Evolutionary conservation across 148 eudicot species (phyloP), one percentile per base, ranked within the genome.

Genomic region (Chenopodium quinoa): DNA sequence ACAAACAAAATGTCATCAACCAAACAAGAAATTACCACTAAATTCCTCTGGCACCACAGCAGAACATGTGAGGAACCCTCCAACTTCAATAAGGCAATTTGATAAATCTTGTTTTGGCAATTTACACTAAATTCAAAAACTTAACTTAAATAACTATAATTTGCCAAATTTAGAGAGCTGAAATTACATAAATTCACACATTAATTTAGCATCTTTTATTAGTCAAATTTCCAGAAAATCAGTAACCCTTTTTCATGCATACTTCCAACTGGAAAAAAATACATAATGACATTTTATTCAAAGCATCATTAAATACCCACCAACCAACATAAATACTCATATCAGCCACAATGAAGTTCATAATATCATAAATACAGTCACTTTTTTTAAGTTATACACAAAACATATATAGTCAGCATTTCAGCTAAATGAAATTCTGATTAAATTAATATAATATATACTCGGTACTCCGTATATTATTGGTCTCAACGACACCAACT

Each of bases 301-400:
- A 72, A 82, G n/a, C 22, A 20, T 22, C 75, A 83, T 65, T 11
- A 66, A 66, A 83, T 70, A 40, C 27, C 34, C 80, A 76, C 86
- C 84, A 50, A 78, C 84, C 66, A 27, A 34, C 27, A 20, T 78
- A 77, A 80, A 71, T 66, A 47, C 23, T 32, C 37, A 78, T 60
- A 67, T 75, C 44, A 68, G 7, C 76, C 73, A 67, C 69, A 12
- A 10, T n/a, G 68, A 73, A 63, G 40, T 67, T 32, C 6, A 27
- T 27, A 27, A 27, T 27, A 27, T 27, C 27, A 27, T 52, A 67
- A 23, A 16, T 25, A 54, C 46, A 50, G 34, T 32, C n/a, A 11
- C 40, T 7, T 6, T 8, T 65, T 11, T 9, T 11, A 9, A 50
- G 54, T 12, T 50, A 13, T 50, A 23, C 14, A 65, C 29, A 65